A percentile compares a stretch with the other conserved stretches of the same genome.
phyloP scores from a whole-genome alignment of 2,329 filamentous ascomycete species.

The Fusarium sp. region DNA sequence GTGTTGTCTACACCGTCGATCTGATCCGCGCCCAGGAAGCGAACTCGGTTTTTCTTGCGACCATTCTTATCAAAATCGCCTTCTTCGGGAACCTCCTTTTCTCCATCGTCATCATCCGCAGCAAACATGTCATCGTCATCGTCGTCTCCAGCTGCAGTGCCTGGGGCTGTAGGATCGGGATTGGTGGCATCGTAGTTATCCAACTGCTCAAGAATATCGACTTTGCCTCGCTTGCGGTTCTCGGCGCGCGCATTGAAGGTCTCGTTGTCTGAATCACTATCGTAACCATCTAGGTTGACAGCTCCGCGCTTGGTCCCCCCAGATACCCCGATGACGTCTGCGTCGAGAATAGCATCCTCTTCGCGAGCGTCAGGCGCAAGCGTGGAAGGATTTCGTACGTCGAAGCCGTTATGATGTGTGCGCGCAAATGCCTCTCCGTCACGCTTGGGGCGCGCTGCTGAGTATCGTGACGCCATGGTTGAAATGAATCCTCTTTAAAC shows the following conservation, averaged over 20 bases:
- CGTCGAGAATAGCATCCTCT: constrained; percentile 79
- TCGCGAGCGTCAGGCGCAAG: constrained; percentile 84
- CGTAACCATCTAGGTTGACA: constrained; percentile 96
- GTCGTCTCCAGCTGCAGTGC: constrained; percentile 72
- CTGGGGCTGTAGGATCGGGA: constrained; percentile 49
- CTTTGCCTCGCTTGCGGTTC: constrained; percentile 62
- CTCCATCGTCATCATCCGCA: constrained; percentile 67
- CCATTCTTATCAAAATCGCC: constrained; percentile 52
- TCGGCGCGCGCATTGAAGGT: constrained; percentile 83
- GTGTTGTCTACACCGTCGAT: constrained; percentile 83
- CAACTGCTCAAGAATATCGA: constrained; percentile 62
- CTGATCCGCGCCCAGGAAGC: constrained; percentile 66
- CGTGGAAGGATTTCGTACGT: constrained; percentile 92
- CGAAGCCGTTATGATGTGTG: constrained; percentile 81
- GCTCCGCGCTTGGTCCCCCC: constrained; percentile 88
- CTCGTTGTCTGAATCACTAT: constrained; percentile 93
- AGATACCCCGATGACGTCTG: constrained; percentile 88
- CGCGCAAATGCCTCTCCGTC: constrained; percentile 84
- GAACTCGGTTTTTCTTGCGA: constrained; percentile 72
- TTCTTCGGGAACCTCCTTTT: constrained; percentile 47
- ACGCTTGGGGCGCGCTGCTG: constrained; percentile 82
- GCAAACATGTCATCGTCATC: constrained; percentile 79
- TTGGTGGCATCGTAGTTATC: constrained; percentile 64
- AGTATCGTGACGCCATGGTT: constrained; percentile 68
- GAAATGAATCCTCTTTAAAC: no score